phyloP scores from a whole-genome alignment of 108 stramenopile species.

The Nannochloropsis salina region DNA sequence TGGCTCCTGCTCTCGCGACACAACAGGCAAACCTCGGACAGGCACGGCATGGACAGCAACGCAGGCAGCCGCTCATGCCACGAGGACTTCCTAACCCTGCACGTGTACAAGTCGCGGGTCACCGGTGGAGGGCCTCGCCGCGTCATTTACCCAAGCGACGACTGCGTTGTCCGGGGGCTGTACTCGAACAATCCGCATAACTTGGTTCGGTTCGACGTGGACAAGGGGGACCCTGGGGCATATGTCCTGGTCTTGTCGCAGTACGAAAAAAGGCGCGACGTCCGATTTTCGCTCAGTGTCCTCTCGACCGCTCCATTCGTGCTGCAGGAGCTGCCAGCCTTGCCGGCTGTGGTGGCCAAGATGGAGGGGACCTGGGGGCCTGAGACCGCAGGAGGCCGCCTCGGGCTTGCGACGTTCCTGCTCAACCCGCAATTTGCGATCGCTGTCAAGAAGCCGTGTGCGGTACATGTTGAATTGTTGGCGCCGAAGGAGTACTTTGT shows the following conservation, averaged over 20 bases:
- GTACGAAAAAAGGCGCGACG: slow-evolving; percentile 51
- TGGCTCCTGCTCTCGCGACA: neutral
- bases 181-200: slow-evolving; percentile 58
- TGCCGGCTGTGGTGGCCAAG: slow-evolving; percentile 13
- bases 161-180: slow-evolving; percentile 34
- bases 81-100: slow-evolving; percentile 53
- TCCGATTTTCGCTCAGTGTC: slow-evolving; percentile 47
- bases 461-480: slow-evolving; percentile 13
- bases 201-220: slow-evolving; percentile 30
- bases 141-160: neutral
- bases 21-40: slow-evolving; percentile 32
- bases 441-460: neutral
- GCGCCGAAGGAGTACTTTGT: neutral
- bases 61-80: neutral
- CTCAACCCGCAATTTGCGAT: neutral
- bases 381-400: neutral
- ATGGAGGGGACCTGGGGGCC: neutral
- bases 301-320: slow-evolving; percentile 36
- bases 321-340: slow-evolving; percentile 25
- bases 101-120: slow-evolving; percentile 40
- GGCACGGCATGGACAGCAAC: slow-evolving; percentile 20
- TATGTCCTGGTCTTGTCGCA: slow-evolving; percentile 58
- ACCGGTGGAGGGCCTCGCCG: too few species aligned
- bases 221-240: neutral
- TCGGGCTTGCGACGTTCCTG: neutral